Conservation (phyloP, 306 rosid species). For the Glycine tomentella region DNA sequence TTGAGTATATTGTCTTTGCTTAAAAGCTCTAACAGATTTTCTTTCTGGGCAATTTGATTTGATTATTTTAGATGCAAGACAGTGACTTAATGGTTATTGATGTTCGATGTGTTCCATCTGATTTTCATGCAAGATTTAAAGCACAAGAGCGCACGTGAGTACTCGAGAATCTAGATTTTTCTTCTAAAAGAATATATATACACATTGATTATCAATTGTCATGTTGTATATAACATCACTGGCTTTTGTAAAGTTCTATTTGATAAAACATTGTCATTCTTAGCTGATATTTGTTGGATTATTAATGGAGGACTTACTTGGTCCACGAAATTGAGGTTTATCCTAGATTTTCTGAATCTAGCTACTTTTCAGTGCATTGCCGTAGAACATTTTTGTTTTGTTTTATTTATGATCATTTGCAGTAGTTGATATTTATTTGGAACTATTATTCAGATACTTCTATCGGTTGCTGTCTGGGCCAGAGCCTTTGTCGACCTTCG, state of each 20-base stretch:
- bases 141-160: constrained; percentile 98
- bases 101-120: constrained; percentile 73
- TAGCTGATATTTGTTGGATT: constrained; percentile 4
- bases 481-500: constrained; percentile 81
- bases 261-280: background rate
- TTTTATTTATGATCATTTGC: constrained; percentile 22
- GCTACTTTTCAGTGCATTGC: background rate
- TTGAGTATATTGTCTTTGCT: constrained; percentile 22
- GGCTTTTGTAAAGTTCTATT: constrained; percentile 26
- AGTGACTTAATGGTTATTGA: constrained; percentile 79
- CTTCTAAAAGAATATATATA: background rate
- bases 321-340: background rate
- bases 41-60: constrained; percentile 9
- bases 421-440: constrained; percentile 18
- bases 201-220: background rate
- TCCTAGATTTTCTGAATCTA: no score
- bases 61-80: constrained; percentile 68
- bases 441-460: constrained; percentile 67
- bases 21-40: constrained; percentile 33
- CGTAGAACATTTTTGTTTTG: background rate
- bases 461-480: constrained; percentile 87
- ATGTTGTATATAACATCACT: background rate
- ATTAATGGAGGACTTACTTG: constrained; percentile 16
- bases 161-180: constrained; percentile 43
- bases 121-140: constrained; percentile 87